Base-by-base conservation (phyloP, 495 filamentous ascomycete species). In the Aspergillus bridgeri region DNA sequence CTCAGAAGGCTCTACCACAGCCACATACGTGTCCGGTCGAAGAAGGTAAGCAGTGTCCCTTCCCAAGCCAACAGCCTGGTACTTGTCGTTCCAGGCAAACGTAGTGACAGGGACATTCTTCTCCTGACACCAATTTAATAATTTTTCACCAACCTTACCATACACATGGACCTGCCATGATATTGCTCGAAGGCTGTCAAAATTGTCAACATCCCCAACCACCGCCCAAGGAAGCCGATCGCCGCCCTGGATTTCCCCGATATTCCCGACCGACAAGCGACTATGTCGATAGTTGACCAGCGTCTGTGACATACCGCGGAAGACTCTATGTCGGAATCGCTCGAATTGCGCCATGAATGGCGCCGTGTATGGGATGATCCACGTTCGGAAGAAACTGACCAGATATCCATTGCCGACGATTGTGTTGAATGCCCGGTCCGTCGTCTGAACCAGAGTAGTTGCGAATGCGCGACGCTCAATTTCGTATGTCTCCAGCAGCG, bases 401-500 rank as follows among this genome's bases (percentile, higher is more conserved):
- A 68, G 22, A 20, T 62, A 64, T 18, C 69, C 66, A 23, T 61
- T 51, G 0, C 54, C 56, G 3, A 66, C 65, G 13, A 67, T 24
- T 17, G 44, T n/a, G 6, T 61, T 72, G 44, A 75, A 74, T 6
- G 60, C 70, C 11, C 45, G 52, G 29, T 74, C 73, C 1, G 71
- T 75, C 0, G 69, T 68, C 17, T 65, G 59, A 13, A 72, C 63
- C 2, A 75, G 57, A 18, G 53, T 61, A 18, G 57, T 33, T 3
- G 72, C 72, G 46, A 75, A 75, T 2, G 70, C 56, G 33, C 68
- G 67, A 7, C 84, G 77, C 60, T 87, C 83, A 5, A 54, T 51
- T 43, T 75, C 75, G 59, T 81, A 86, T 20, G 74, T 77, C n/a
- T 79, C 69, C 6, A 87, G 71, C 2, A 86, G 65, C 0, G 58